These are phyloP conservation scores for Saccharomycopsis sp. DNA, from an alignment of 805 yeast genomes.

Conservation along the genomic window DNA sequence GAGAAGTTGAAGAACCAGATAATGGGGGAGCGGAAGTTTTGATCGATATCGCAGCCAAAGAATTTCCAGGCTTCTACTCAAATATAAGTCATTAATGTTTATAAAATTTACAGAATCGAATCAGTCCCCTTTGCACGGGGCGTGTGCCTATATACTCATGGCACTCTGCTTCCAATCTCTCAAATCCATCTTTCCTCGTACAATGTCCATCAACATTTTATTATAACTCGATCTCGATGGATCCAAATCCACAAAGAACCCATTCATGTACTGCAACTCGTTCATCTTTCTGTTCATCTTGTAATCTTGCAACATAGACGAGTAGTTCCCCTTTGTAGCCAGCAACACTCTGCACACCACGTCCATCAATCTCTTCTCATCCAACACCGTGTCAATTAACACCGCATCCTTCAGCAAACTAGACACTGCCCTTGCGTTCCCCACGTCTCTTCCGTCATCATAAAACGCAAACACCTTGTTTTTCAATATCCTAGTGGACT, in stretches of 20 bases:
- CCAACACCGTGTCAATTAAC: conserved; percentile 28
- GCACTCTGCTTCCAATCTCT: neutral
- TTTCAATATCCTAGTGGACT: conserved; percentile 35
- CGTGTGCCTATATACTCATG: no score
- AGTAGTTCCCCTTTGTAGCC: conserved; percentile 45
- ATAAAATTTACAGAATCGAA: no score
- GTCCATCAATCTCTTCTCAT: conserved; percentile 29
- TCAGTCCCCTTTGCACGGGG: no score
- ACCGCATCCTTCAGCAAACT: no score
- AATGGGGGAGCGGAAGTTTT: conserved; percentile 34
- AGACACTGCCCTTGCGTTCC: no score
- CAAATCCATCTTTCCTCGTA: conserved; percentile 15
- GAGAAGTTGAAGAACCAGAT: conserved; percentile 66
- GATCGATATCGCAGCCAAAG: no score
- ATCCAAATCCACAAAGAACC: conserved; percentile 58
- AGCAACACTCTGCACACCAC: conserved; percentile 35
- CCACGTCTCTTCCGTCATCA: no score
- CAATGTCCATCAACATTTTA: conserved; percentile 9
- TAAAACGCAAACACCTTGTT: conserved; percentile 25
- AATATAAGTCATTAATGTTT: no score
- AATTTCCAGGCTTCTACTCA: no score
- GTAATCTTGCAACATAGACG: conserved; percentile 47
- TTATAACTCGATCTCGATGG: conserved; percentile 26
- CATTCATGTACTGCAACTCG: conserved; percentile 79
- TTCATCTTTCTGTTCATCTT: conserved; percentile 42